phyloP scores from a whole-genome alignment of 2,329 filamentous ascomycete species.

The Teratosphaeria viscida region DNA sequence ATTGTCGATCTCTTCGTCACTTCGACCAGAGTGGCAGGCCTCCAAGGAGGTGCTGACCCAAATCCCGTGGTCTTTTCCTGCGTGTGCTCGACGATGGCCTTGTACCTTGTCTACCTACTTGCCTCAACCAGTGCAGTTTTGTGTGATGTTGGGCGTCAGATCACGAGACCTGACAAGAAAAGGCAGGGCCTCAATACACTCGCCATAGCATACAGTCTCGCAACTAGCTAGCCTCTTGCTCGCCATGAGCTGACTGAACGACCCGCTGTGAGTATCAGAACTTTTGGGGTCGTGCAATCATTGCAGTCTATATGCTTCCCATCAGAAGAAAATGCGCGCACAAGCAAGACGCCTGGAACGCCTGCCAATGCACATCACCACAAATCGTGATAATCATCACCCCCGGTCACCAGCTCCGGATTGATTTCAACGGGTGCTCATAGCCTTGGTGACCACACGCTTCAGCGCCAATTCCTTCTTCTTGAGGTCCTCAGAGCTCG shows the following conservation, averaged over 20 bases:
- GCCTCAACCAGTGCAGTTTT: not conserved
- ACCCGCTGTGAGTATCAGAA: not conserved
- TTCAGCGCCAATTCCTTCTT: slow-evolving; percentile 99
- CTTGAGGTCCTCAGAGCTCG: slow-evolving; percentile 86
- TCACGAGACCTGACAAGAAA: not conserved
- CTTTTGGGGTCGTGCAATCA: not conserved
- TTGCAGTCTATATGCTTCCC: not conserved
- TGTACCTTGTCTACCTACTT: not conserved
- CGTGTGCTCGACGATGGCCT: too few relatives aligned
- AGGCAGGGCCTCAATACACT: not conserved
- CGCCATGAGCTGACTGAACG: not conserved
- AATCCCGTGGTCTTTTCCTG: too few relatives aligned
- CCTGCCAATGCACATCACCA: not conserved
- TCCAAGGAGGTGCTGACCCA: not conserved
- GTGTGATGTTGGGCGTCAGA: not conserved
- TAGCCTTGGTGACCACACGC: slow-evolving; percentile 88
- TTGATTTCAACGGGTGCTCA: slow-evolving; percentile 2
- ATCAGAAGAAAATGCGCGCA: not conserved
- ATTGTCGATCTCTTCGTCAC: not conserved
- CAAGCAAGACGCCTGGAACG: not conserved
- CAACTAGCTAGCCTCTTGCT: not conserved
- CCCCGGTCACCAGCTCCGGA: not conserved
- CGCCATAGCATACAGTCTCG: not conserved
- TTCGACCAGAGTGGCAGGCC: not conserved
- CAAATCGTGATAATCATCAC: not conserved